These are phyloP conservation scores for Chenopodium album DNA, from an alignment of 148 eudicot genomes.

Conservation along the genomic window DNA sequence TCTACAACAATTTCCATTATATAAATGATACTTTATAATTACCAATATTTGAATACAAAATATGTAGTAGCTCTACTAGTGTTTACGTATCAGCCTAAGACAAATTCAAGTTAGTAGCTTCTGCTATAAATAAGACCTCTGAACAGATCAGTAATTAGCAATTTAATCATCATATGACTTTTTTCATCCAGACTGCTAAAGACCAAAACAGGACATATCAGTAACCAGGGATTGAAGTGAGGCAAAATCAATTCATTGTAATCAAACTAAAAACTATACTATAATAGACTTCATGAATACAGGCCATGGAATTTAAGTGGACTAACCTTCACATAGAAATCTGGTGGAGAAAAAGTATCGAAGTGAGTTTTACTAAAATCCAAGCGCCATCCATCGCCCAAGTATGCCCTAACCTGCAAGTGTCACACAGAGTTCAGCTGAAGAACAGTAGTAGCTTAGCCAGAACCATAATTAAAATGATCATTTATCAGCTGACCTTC, in stretches of 20 bases:
- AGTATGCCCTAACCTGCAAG: conserved; percentile 60
- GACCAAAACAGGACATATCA: background rate
- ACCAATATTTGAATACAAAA: background rate
- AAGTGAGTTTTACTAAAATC: conserved; percentile 80
- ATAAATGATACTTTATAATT: background rate
- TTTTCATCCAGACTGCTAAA: background rate
- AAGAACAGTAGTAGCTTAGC: conserved; percentile 7
- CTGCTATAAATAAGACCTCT: background rate
- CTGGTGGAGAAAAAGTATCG: conserved; percentile 81
- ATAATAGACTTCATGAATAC: background rate
- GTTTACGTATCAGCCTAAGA: background rate
- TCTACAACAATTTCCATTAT: background rate
- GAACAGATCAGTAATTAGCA: no score
- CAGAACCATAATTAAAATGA: background rate
- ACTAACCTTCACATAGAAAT: conserved; percentile 79
- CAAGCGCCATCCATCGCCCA: conserved; percentile 84
- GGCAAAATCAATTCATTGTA: background rate
- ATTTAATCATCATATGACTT: no score
- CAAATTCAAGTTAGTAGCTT: background rate
- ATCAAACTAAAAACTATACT: background rate
- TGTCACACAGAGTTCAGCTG: background rate
- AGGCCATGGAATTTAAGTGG: background rate
- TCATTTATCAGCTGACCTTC: conserved; percentile 34
- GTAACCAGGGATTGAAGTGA: background rate
- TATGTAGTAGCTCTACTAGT: no score